Evolutionary conservation across 805 yeast genomes (phyloP), one percentile per base, ranked within the genome.

Genomic region (Lipomyces mesembrius): DNA sequence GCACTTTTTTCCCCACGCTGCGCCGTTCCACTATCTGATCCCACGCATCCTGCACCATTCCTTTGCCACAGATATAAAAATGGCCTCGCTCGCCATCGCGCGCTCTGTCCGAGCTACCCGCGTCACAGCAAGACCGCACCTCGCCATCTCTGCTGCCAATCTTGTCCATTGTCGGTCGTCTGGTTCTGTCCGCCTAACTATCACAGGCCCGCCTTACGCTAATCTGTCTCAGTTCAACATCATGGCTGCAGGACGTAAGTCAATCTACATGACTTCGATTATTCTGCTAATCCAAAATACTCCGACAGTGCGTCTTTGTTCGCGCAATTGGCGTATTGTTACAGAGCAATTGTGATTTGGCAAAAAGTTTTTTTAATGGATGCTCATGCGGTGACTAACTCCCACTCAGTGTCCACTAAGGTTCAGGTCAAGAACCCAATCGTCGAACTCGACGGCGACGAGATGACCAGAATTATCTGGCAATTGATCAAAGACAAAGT

Each of bases 401-500:
- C 55, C 29, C 2, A n/a, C 25, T 22, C 61, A 67, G 71, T 66
- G 27, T 46, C 71, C 27, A 67, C 71, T 60, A 92, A 92, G 78
- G 89, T 94, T 78, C 82, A 84, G 71, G 98, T 94, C 66, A 84
- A 85, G 78, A 90, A 85, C 75, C 98, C 98, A 71, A 86, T 94
- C 74, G 98, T 94, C 71, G 98, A 94, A 79, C 87, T 94, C 90
- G 98, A 94, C 75, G 98, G 98, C 71, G 98, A 94, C 79, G 98
- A 94, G 81, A 91, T 90, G 91, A 94, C 98, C 77, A 85, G 98
- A 77, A 92, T 94, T 79, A 94, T 94, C 82, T 94, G 98, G 98
- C 84, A 91, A 73, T 79, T 88, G 74, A 94, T 94, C 80, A 91
- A 89, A 78, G 94, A 91, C 72, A 86, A 91, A 61, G 70, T 67